Evolutionary conservation across 2,329 filamentous ascomycete species (phyloP).

Genomic region (Alternaria gaisen): DNA sequence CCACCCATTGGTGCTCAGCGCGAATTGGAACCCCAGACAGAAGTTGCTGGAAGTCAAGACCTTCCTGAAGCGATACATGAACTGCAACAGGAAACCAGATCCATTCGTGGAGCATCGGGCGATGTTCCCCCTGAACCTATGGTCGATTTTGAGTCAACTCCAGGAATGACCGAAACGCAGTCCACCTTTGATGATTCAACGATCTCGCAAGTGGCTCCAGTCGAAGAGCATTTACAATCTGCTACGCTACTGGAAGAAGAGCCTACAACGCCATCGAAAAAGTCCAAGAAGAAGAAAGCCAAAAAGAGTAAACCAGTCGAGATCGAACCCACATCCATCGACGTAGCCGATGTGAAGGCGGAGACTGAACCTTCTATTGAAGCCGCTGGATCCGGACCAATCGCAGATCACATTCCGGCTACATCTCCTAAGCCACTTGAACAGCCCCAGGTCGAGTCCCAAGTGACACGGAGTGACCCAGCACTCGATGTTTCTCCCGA

Average conservation of each 20-base stretch:
- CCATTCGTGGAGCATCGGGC: neutral
- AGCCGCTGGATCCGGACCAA: neutral
- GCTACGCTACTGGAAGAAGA: conserved; percentile 18
- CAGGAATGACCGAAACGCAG: neutral
- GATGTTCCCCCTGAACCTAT: neutral
- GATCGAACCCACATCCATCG: neutral
- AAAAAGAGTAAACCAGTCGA: conserved; percentile 24
- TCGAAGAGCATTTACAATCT: conserved; percentile 11
- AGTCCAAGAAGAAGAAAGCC: conserved; percentile 53
- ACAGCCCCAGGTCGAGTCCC: conserved; percentile 2
- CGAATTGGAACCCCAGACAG: neutral
- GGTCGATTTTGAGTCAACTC: neutral
- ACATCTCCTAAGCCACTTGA: neutral
- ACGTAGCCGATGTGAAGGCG: neutral
- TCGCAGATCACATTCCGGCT: neutral
- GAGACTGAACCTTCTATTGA: conserved; percentile 2
- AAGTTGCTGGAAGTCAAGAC: neutral
- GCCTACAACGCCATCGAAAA: conserved; percentile 48
- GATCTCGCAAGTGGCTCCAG: neutral
- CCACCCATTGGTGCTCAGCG: conserved; percentile 3
- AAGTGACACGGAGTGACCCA: neutral
- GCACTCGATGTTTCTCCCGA: neutral
- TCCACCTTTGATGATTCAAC: neutral
- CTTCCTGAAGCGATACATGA: neutral
- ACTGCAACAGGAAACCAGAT: neutral